Evolutionary conservation across 208 protist genomes (phyloP).

Genomic region (Leishmania braziliensis): DNA sequence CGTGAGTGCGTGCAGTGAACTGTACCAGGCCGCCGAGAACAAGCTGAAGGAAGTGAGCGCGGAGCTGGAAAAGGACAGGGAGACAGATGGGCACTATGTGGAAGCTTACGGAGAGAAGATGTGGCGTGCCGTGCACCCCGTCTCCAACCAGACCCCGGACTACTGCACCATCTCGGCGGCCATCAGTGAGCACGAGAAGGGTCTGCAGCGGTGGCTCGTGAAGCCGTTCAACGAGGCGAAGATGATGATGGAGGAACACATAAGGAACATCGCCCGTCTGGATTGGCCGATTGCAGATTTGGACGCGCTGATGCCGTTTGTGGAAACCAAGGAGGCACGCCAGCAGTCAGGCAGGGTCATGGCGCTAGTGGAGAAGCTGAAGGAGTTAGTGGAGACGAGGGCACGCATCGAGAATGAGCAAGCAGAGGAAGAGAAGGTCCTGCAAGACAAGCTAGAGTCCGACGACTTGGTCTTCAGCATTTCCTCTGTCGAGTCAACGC

Average conservation of each 20-base stretch:
- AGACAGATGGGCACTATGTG: constrained; percentile 47
- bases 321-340: constrained; percentile 62
- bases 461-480: constrained; percentile 71
- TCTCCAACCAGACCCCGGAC: constrained; percentile 48
- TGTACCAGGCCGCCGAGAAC: constrained; percentile 44
- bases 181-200: constrained; percentile 57
- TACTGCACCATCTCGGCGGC: constrained; percentile 57
- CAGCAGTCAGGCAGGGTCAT: constrained; percentile 64
- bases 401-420: constrained; percentile 44
- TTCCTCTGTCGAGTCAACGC: constrained; percentile 55
- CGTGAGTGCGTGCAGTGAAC: constrained; percentile 59
- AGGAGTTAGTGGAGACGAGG: constrained; percentile 53
- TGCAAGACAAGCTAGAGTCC: constrained; percentile 71
- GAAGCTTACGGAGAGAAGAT: constrained; percentile 79
- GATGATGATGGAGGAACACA: constrained; percentile 46
- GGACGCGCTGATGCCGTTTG: constrained; percentile 85
- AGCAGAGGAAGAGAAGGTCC: constrained; percentile 34
- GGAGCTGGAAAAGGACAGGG: constrained; percentile 61
- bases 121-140: constrained; percentile 62
- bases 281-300: constrained; percentile 76
- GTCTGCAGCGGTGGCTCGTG: constrained; percentile 49
- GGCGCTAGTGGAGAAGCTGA: constrained; percentile 50
- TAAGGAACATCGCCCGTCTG: constrained; percentile 66
- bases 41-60: constrained; percentile 64
- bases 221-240: constrained; percentile 52